Conservation (phyloP, 495 filamentous ascomycete species). For the Hypoxylon rickii region DNA sequence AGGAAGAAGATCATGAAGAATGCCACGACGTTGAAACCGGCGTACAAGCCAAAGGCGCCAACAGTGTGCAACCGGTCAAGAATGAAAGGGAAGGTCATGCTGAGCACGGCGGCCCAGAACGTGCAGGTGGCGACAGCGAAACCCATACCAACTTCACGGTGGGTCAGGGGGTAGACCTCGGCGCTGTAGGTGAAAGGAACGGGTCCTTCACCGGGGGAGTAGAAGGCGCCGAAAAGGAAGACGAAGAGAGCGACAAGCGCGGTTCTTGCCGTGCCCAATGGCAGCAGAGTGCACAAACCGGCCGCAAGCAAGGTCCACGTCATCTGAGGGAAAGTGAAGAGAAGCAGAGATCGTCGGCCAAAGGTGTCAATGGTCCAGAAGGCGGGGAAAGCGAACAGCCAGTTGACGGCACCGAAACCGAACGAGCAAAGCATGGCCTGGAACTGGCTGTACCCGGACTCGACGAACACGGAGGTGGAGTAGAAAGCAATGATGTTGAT, state of each 20-base stretch:
- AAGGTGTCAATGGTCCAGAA: slow-evolving; percentile 86
- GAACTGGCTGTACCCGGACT: slow-evolving; percentile 62
- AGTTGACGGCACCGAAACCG: slow-evolving; percentile 82
- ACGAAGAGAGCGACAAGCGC: slow-evolving; percentile 69
- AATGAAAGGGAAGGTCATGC: slow-evolving; percentile 68
- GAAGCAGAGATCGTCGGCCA: slow-evolving; percentile 73
- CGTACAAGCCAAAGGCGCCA: slow-evolving; percentile 65
- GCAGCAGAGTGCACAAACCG: slow-evolving; percentile 72
- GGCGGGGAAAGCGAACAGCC: slow-evolving; percentile 81
- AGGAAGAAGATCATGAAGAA: slow-evolving; percentile 70
- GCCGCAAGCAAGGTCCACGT: slow-evolving; percentile 75
- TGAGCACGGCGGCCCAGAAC: slow-evolving; percentile 68
- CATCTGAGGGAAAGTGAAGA: slow-evolving; percentile 89
- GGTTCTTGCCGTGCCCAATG: slow-evolving; percentile 49
- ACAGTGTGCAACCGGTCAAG: slow-evolving; percentile 55
- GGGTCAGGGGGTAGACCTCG: slow-evolving; percentile 75
- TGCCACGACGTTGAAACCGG: slow-evolving; percentile 65
- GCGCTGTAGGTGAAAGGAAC: slow-evolving; percentile 83
- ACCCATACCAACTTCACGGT: slow-evolving; percentile 76
- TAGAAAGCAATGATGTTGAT: slow-evolving; percentile 91
- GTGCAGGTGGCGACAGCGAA: slow-evolving; percentile 72
- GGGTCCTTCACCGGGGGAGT: slow-evolving; percentile 79
- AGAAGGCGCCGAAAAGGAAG: slow-evolving; percentile 73
- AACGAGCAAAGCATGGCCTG: slow-evolving; percentile 72
- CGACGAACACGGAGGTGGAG: slow-evolving; percentile 70